Evolutionary conservation across 768 basidiomycete species (phyloP).

Genomic region (Mrakia hoshinonis): DNA sequence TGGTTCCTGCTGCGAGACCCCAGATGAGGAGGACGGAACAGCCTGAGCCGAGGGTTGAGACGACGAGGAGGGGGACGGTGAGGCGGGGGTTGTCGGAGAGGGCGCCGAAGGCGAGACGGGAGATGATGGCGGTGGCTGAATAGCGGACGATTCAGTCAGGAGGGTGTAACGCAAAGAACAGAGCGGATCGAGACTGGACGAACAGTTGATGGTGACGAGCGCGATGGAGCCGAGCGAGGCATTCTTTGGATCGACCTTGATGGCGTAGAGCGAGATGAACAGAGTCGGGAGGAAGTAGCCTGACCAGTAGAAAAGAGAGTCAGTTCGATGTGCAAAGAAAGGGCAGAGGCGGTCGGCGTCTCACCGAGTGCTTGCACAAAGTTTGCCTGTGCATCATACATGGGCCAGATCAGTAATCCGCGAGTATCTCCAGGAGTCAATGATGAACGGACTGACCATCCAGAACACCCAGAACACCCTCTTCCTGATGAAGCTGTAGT

Average conservation of each 20-base stretch:
- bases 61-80: background rate
- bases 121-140: background rate
- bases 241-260: background rate
- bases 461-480: background rate
- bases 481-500: background rate
- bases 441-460: background rate
- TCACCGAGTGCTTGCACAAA: background rate
- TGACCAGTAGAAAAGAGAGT: background rate
- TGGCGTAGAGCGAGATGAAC: background rate
- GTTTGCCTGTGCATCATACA: background rate
- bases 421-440: background rate
- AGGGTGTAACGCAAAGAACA: background rate
- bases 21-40: background rate
- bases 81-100: background rate
- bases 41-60: background rate
- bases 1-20: background rate
- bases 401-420: background rate
- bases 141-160: too few relatives aligned
- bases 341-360: background rate
- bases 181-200: background rate
- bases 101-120: background rate
- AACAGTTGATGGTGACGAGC: background rate
- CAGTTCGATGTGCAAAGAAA: background rate
- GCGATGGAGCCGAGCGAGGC: background rate
- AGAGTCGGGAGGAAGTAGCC: conserved; percentile 2